These are phyloP conservation scores for Desmodesmus armatus DNA, from an alignment of 139 green algal species.

Conservation along the genomic window DNA sequence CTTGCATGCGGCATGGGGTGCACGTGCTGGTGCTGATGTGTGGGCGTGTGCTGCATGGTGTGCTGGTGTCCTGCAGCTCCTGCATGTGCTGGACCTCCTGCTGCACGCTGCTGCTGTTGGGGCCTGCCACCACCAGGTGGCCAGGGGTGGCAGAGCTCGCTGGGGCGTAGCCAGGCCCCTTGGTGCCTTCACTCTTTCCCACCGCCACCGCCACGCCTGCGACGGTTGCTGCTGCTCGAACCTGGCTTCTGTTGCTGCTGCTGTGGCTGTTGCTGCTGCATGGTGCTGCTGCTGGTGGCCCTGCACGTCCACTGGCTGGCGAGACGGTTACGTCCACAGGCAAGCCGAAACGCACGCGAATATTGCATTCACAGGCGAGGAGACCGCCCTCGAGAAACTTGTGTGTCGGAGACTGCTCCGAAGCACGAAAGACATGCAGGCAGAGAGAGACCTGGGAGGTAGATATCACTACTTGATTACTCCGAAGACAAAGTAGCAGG, in stretches of 20 bases:
- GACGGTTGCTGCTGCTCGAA: background rate
- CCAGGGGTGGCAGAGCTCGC: background rate
- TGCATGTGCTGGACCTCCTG: background rate
- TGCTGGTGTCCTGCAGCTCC: background rate
- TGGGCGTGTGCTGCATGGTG: background rate
- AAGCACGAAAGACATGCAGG: too few species aligned
- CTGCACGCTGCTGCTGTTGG: background rate
- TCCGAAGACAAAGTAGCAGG: too few species aligned
- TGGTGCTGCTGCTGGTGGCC: background rate
- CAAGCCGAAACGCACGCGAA: too few species aligned
- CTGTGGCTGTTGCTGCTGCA: background rate
- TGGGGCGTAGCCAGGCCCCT: background rate
- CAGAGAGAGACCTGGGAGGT: too few species aligned
- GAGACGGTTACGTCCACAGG: too few species aligned
- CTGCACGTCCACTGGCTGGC: background rate
- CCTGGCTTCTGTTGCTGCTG: background rate
- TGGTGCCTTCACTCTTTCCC: background rate
- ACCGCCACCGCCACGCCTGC: background rate
- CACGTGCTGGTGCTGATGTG: slow-evolving; percentile 5
- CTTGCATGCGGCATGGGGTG: slow-evolving; percentile 2
- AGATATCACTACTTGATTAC: too few species aligned
- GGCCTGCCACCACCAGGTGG: background rate
- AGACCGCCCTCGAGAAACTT: too few species aligned
- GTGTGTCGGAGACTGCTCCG: too few species aligned
- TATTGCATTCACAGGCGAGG: too few species aligned